Conservation (phyloP, 2,329 filamentous ascomycete genomes). For the Microcyclospora pomicola region DNA sequence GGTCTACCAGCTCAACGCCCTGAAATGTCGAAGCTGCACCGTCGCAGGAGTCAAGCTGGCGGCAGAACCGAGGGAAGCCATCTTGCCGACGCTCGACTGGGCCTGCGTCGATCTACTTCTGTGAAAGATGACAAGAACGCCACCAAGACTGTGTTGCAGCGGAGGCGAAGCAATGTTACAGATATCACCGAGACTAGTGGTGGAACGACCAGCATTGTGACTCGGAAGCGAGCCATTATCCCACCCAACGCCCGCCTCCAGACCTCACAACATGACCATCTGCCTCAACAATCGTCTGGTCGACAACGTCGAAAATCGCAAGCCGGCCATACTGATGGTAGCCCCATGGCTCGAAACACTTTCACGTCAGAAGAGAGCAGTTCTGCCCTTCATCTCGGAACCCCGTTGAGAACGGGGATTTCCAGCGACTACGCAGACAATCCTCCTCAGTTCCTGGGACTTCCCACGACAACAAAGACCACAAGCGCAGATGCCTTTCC, state of each 20-base stretch:
- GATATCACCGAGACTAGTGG: constrained; percentile 1
- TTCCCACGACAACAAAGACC: neutral
- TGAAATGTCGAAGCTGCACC: constrained; percentile 6
- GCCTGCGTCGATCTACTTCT: constrained; percentile 7
- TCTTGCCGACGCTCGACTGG: constrained; percentile 18
- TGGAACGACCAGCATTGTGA: constrained; percentile 9
- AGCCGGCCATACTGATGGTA: constrained; percentile 12
- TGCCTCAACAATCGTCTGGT: constrained; percentile 3
- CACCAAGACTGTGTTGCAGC: neutral
- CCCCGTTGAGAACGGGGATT: constrained; percentile 2
- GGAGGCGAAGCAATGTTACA: neutral
- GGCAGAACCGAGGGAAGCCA: constrained; percentile 22
- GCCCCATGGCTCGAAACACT: constrained; percentile 12
- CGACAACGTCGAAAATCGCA: constrained; percentile 7
- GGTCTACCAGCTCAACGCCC: constrained; percentile 1
- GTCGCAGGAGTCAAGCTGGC: constrained; percentile 13
- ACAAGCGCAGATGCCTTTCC: constrained; percentile 1
- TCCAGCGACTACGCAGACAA: constrained; percentile 5
- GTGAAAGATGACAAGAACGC: constrained; percentile 2
- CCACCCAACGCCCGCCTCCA: constrained; percentile 3
- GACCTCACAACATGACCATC: neutral
- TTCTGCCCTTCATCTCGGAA: constrained; percentile 7
- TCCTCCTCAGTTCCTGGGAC: constrained; percentile 2
- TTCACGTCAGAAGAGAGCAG: constrained; percentile 3
- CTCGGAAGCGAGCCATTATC: constrained; percentile 11